Conservation (phyloP, 768 basidiomycete genomes). For the Megacollybia marginata region DNA sequence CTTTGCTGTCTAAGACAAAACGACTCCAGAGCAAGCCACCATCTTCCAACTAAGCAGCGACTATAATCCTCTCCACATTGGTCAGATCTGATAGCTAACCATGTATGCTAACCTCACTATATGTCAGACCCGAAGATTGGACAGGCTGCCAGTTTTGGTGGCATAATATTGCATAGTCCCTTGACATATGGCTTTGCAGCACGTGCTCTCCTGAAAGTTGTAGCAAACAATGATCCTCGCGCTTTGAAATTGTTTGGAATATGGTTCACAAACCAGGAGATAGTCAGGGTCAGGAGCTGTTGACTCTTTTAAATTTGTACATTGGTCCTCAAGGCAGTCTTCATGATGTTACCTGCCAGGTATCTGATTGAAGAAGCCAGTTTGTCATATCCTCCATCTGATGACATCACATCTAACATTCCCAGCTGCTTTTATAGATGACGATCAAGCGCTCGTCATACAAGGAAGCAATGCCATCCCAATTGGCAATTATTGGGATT, state of each 20-base stretch:
- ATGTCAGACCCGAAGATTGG: slow-evolving; percentile 64
- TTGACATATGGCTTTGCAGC: slow-evolving; percentile 79
- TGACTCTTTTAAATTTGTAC: too few relatives aligned
- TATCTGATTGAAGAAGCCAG: too few relatives aligned
- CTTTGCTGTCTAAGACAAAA: slow-evolving; percentile 54
- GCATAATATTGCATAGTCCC: slow-evolving; percentile 79
- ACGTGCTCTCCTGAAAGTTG: slow-evolving; percentile 59
- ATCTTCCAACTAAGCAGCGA: slow-evolving; percentile 72
- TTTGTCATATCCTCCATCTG: too few relatives aligned
- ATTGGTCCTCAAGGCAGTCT: too few relatives aligned
- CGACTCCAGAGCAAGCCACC: slow-evolving; percentile 58
- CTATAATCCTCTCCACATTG: slow-evolving; percentile 74
- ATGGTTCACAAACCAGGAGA: slow-evolving; percentile 80
- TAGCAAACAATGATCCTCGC: slow-evolving; percentile 53
- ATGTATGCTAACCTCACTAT: not conserved
- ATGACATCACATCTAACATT: too few relatives aligned
- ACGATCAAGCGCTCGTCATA: too few relatives aligned
- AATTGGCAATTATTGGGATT: too few relatives aligned
- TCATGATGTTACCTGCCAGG: too few relatives aligned
- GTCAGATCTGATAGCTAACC: slow-evolving; percentile 23
- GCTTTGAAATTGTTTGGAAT: slow-evolving; percentile 63
- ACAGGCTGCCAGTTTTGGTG: slow-evolving; percentile 70
- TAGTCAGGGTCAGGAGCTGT: too few relatives aligned
- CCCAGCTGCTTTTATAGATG: too few relatives aligned
- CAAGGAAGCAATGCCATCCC: too few relatives aligned